These are phyloP conservation scores for Curvularia sp. DNA, from an alignment of 2,329 filamentous ascomycete species.

Conservation along the genomic window DNA sequence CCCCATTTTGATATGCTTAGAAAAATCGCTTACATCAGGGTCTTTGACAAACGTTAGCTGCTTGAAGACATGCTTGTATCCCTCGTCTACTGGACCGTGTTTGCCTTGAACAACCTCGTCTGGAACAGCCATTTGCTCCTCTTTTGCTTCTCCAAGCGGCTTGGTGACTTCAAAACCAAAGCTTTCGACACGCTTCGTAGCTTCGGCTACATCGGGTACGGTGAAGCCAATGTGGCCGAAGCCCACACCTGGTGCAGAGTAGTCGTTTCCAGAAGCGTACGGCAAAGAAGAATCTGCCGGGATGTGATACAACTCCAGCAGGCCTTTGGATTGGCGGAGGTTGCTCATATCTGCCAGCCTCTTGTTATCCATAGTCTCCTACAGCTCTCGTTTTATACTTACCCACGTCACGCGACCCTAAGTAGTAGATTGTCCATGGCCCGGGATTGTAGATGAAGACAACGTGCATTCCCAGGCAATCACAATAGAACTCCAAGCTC, in stretches of 20 bases:
- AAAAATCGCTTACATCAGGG: slow-evolving; percentile 40
- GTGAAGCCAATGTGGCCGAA: slow-evolving; percentile 49
- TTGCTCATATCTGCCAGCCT: slow-evolving; percentile 22
- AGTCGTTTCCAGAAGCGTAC: slow-evolving; percentile 42
- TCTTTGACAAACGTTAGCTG: slow-evolving; percentile 47
- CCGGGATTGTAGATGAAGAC: slow-evolving; percentile 47
- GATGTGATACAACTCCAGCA: slow-evolving; percentile 45
- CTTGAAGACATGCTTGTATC: slow-evolving; percentile 40
- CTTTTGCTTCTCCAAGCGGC: slow-evolving; percentile 36
- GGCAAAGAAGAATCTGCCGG: slow-evolving; percentile 28
- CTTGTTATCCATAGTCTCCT: not conserved
- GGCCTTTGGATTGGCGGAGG: slow-evolving; percentile 34
- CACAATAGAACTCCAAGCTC: slow-evolving; percentile 44
- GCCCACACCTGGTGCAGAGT: slow-evolving; percentile 28
- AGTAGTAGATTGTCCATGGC: slow-evolving; percentile 47
- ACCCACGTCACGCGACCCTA: slow-evolving; percentile 39
- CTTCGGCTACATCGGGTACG: slow-evolving; percentile 39
- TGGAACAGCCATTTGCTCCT: slow-evolving; percentile 35
- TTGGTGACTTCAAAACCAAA: slow-evolving; percentile 40
- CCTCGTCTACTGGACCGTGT: slow-evolving; percentile 28
- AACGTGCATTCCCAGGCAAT: slow-evolving; percentile 44
- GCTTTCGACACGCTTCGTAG: slow-evolving; percentile 29
- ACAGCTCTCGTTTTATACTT: not conserved
- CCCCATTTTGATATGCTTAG: not conserved
- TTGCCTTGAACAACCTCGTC: slow-evolving; percentile 26